These are phyloP conservation scores for Botryosphaeria dothidea DNA, from an alignment of 2,329 filamentous ascomycete species.

Conservation along the genomic window DNA sequence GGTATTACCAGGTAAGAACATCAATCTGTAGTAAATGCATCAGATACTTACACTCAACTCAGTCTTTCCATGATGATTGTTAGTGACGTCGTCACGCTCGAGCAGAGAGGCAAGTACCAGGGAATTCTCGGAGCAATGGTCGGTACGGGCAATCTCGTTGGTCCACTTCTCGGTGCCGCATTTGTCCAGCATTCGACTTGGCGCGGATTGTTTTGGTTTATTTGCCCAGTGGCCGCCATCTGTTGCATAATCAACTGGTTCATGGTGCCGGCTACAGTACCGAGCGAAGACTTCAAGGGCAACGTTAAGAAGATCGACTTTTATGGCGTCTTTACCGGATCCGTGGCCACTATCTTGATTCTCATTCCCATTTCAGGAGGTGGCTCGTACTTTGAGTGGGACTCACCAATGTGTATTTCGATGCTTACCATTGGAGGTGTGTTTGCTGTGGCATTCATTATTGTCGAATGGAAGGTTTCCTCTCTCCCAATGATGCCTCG, in stretches of 20 bases:
- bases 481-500: conserved; percentile 59
- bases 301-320: conserved; percentile 61
- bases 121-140: conserved; percentile 30
- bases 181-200: conserved; percentile 40
- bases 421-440: conserved; percentile 57
- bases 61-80: conserved; percentile 52
- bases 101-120: conserved; percentile 45
- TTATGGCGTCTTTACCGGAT: conserved; percentile 56
- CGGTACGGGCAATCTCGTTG: conserved; percentile 30
- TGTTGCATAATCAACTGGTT: conserved; percentile 33
- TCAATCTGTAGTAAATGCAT: conserved; percentile 33
- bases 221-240: conserved; percentile 34
- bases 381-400: conserved; percentile 58
- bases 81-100: conserved; percentile 52
- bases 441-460: conserved; percentile 51
- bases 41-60: conserved; percentile 28
- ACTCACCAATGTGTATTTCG: conserved; percentile 58
- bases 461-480: conserved; percentile 59
- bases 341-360: conserved; percentile 59
- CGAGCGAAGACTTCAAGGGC: conserved; percentile 47
- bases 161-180: conserved; percentile 33
- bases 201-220: conserved; percentile 50
- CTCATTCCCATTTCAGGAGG: conserved; percentile 66
- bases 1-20: conserved; percentile 49
- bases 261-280: conserved; percentile 54